Evolutionary conservation across 2,329 filamentous ascomycete genomes (phyloP).

Genomic region (Polytolypa hystricis): DNA sequence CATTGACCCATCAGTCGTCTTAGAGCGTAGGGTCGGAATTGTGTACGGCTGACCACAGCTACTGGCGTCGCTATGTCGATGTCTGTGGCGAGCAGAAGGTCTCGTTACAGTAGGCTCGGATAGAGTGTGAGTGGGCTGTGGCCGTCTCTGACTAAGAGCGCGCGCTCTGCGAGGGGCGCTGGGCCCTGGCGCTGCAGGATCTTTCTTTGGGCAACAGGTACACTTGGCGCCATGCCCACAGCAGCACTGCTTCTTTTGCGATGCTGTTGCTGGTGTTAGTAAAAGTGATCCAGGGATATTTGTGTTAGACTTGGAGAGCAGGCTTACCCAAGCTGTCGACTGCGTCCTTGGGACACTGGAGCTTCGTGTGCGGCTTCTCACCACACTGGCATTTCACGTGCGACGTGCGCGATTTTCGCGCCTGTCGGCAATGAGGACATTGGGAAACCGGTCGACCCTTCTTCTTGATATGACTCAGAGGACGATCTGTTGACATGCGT

Average conservation of each 20-base stretch:
- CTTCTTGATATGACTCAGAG: slow-evolving; percentile 88
- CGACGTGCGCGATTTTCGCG: slow-evolving; percentile 90
- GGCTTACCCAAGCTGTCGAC: slow-evolving; percentile 25
- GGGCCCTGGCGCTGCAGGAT: slow-evolving; percentile 36
- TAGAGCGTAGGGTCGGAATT: slow-evolving; percentile 38
- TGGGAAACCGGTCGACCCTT: slow-evolving; percentile 96
- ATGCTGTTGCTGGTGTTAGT: slow-evolving; percentile 4
- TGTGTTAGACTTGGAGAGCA: background rate
- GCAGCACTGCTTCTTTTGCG: slow-evolving; percentile 12
- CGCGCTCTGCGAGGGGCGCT: slow-evolving; percentile 31
- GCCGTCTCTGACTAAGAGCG: slow-evolving; percentile 37
- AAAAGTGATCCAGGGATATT: slow-evolving; percentile 14
- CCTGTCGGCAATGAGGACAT: slow-evolving; percentile 89
- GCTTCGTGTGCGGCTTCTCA: slow-evolving; percentile 53
- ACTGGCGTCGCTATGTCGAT: slow-evolving; percentile 49
- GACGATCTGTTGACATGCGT: slow-evolving; percentile 54
- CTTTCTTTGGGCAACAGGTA: slow-evolving; percentile 28
- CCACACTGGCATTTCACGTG: slow-evolving; percentile 96
- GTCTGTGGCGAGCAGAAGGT: slow-evolving; percentile 52
- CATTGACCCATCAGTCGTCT: slow-evolving; percentile 38
- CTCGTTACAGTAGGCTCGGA: slow-evolving; percentile 50
- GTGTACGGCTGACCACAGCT: slow-evolving; percentile 53
- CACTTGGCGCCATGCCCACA: slow-evolving; percentile 13
- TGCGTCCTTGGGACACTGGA: slow-evolving; percentile 23
- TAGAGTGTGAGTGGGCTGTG: slow-evolving; percentile 45